Base-by-base conservation (phyloP, 257 asterid genomes). In the Verbascum thapsus region DNA sequence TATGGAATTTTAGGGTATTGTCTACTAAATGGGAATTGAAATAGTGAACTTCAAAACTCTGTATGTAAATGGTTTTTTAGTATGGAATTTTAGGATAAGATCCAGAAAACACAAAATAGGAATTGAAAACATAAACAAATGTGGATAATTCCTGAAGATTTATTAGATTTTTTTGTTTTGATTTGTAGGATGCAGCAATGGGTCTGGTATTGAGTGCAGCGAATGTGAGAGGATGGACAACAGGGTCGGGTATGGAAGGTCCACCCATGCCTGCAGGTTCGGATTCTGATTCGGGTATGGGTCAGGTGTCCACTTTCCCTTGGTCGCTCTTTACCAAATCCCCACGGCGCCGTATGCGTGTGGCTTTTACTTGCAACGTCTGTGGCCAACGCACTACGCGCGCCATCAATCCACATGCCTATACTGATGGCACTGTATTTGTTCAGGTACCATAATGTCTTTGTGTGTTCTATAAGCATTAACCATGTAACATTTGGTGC, bases 351-450 rank as follows among this genome's bases (percentile, higher is more conserved):
- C 82, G 99, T 40, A 92, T 92, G 99, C 94, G 86, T 7, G 98
- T 91, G 74, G 92, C 97, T 0, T 91, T 88, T 78, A 91, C 94
- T 49, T 91, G 98, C 81, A 91, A 88, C 19, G 90, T 91, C 3
- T 91, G 98, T 34, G 96, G 98, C 48, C 98, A 91, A 69, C 83
- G 98, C 64, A 91, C 98, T 10, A 91, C 97, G 0, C 96, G 99
- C 3, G 99, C 99, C 26, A 92, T 92, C 82, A 92, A 92, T 67
- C 99, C 97, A 0, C 99, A 92, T 51, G 99, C 97, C 48, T 92
- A 92, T 42, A 89, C 97, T 1, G 99, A 92, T 50, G 99, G 99
- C 77, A 92, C 98, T 10, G 97, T 92, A 16, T 92, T 92, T 52
- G 99, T 92, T 5, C 99, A 92, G 96, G 99, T 89, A 76, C 18